Base-by-base conservation (phyloP, 306 rosid species). In the Quercus parvula region DNA sequence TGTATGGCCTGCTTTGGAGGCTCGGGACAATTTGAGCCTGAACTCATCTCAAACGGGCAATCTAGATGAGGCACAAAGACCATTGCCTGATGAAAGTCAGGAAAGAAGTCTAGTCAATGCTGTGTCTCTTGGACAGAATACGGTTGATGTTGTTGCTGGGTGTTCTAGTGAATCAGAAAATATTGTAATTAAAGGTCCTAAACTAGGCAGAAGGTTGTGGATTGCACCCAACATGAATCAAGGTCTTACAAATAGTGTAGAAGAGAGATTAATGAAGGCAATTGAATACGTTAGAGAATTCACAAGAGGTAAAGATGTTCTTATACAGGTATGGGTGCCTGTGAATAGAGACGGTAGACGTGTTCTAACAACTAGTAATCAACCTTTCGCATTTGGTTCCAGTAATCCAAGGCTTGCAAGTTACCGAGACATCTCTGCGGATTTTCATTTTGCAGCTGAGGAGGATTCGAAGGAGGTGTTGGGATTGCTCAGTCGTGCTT, bases 401-500 rank as follows among this genome's bases (percentile, higher is more conserved):
- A 75, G 79, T 84, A 81, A 90, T 83, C 49, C 77, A 72, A 91
- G 85, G 70, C 98, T 96, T 69, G 87, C 89, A 6, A 83, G 81
- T 70, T 96, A 93, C 75, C 71, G 94, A 6, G 92, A 88, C 75
- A 80, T 93, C 41, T 96, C 99, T 56, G 83, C 57, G 68, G 78
- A 28, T 10, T 96, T 73, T 72, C 78, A 85, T 38, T 96, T 96
- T 83, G 82, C 94, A 46, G 88, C 87, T 4, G 98, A 88, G 61
- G 90, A 84, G 35, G 89, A 84, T 58, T 85, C 90, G 14, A 75
- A 85, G 82, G 91, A 81, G 58, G 68, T 86, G 76, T 71, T 82
- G 63, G 99, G 99, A 20, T 83, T 96, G 88, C 99, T 98, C 0
- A 93, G 99, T 62, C 82, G 99, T 73, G 99, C 93, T n/a, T 96